A percentile compares a stretch with the other conserved stretches of the same genome.
phyloP scores from a whole-genome alignment of 495 filamentous ascomycete species.

The Hypoxylon lienhwacheense region DNA sequence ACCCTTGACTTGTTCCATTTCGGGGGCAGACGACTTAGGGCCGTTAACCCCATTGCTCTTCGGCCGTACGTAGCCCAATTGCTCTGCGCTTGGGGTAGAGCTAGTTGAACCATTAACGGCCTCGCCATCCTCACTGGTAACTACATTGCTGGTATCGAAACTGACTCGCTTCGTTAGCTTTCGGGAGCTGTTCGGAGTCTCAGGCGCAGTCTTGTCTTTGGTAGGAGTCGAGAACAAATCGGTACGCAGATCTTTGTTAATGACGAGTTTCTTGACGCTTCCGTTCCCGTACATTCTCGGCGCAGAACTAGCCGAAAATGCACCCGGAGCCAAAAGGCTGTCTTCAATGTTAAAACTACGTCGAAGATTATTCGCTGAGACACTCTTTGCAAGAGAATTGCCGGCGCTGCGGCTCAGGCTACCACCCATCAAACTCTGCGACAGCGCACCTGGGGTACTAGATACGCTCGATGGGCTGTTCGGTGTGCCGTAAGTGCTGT shows the following conservation, averaged over 20 bases:
- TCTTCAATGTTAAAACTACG: conserved; percentile 63
- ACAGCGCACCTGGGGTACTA: conserved; percentile 68
- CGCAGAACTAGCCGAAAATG: conserved; percentile 71
- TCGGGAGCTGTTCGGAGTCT: conserved; percentile 54
- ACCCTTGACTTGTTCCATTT: conserved; percentile 72
- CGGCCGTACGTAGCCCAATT: conserved; percentile 68
- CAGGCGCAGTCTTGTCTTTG: conserved; percentile 47
- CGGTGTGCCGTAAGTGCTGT: conserved; percentile 84
- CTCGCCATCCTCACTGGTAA: conserved; percentile 43
- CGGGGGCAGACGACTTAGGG: conserved; percentile 51
- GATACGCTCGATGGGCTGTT: conserved; percentile 65
- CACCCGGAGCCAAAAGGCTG: conserved; percentile 82
- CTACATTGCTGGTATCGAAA: conserved; percentile 68
- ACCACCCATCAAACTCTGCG: conserved; percentile 66
- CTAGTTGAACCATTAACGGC: conserved; percentile 48
- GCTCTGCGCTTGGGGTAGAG: conserved; percentile 58
- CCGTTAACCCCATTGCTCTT: conserved; percentile 56
- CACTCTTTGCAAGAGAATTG: conserved; percentile 60
- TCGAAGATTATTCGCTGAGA: conserved; percentile 66
- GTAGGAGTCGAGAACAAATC: conserved; percentile 68
- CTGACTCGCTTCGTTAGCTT: conserved; percentile 83
- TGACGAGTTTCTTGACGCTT: conserved; percentile 84
- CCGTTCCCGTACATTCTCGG: conserved; percentile 59
- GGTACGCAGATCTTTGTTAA: conserved; percentile 80
- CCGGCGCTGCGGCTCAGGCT: conserved; percentile 50